These are phyloP conservation scores for Arachnomyces sp. DNA, from an alignment of 2,329 filamentous ascomycete genomes.

Conservation along the genomic window DNA sequence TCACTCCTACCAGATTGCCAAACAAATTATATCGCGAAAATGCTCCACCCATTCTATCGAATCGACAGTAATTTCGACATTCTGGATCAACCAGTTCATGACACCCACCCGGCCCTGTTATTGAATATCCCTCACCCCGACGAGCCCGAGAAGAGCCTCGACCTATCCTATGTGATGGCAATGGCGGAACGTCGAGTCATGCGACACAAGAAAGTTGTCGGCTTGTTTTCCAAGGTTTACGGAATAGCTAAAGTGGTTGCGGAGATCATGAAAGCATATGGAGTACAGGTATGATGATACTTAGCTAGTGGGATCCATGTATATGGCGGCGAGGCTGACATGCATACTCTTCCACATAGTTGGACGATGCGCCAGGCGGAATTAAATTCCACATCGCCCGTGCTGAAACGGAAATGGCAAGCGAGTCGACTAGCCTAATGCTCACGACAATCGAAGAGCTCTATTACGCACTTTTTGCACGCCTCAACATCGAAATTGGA, in stretches of 20 bases:
- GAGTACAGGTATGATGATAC: conserved; percentile 24
- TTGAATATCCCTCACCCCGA: no score
- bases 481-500: conserved; percentile 30
- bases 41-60: no score
- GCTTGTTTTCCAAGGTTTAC: conserved; percentile 27
- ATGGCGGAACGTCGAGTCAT: no score
- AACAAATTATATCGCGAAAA: no score
- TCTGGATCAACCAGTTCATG: no score
- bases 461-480: conserved; percentile 30
- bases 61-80: no score
- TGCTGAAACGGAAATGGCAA: conserved; percentile 22
- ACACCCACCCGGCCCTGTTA: no score
- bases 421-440: conserved; percentile 22
- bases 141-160: no score
- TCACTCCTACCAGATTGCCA: no score
- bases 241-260: conserved; percentile 29
- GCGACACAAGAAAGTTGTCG: conserved; percentile 21
- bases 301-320: background rate
- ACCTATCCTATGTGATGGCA: no score
- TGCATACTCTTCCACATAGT: conserved; percentile 17
- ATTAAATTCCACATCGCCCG: conserved; percentile 24
- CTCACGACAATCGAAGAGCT: conserved; percentile 29
- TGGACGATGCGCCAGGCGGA: conserved; percentile 22
- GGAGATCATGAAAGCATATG: conserved; percentile 26
- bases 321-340: background rate